Base-by-base conservation (phyloP, 495 filamentous ascomycete genomes). In the Talaromyces liani region DNA sequence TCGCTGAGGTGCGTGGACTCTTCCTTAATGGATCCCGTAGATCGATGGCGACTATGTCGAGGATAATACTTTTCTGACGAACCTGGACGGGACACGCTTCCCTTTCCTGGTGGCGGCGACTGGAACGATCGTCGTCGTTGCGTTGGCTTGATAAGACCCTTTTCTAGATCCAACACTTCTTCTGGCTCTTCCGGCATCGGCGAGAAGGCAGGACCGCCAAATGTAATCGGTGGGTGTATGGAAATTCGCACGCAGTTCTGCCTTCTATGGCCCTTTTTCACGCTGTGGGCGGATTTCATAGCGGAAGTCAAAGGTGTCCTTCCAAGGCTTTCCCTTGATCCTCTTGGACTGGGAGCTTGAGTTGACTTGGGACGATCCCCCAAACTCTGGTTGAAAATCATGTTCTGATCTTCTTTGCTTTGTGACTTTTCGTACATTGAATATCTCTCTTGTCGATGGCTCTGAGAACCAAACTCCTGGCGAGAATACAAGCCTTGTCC, bases 191-290 rank as follows among this genome's bases (percentile, higher is more conserved):
- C 75, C 4, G 71, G 69, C 27, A 69, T 79, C 6, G 76, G 74
- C 22, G 75, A 73, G 63, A 76, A 79, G 4, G 67, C 57, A 14
- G 72, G 62, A 14, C 72, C 69, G 0, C 73, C 70, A 31, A 81
- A 79, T 4, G 73, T 75, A 39, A 77, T 67, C 0, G 78, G 72
- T 0, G 77, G 77, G 25, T 79, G 71, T 9, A 80, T 79, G 0
- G 81, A 81, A 39, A 82, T 80, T 31, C 80, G 78, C 3, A 83
- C 77, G 57, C 76, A 81, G 54, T 81, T 80, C 24, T 82, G 78
- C 22, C 78, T 73, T 56, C 75, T 68, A 60, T 84, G 79, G 24
- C 75, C 75, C 62, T 76, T 80, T n/a, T 75, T 71, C 29, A 67
- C 66, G 0, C 70, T 70, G 8, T 71, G 76, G n/a, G 68, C 69